These are phyloP conservation scores for Micromonas commoda DNA, from an alignment of 139 green algal species.

Conservation along the genomic window DNA sequence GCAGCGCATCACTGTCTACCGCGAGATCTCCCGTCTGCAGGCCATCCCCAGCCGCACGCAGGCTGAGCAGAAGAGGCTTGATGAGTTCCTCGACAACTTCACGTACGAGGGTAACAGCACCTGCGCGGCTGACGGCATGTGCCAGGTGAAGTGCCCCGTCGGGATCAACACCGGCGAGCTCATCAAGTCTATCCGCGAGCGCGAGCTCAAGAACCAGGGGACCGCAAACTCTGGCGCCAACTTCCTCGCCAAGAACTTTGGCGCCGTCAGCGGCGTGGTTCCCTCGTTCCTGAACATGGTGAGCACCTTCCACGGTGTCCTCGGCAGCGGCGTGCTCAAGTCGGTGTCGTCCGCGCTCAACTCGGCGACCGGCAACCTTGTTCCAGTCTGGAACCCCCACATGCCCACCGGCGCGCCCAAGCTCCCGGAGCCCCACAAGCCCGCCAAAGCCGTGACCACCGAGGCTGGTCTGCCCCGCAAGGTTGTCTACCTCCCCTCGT, in stretches of 20 bases:
- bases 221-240: not conserved
- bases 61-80: slow-evolving; percentile 41
- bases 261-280: slow-evolving; percentile 52
- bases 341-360: slow-evolving; percentile 66
- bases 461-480: slow-evolving; percentile 22
- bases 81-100: slow-evolving; percentile 59
- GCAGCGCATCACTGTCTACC: slow-evolving; percentile 86
- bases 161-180: slow-evolving; percentile 97
- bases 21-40: slow-evolving; percentile 72
- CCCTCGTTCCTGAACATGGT: slow-evolving; percentile 73
- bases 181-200: slow-evolving; percentile 59
- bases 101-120: slow-evolving; percentile 78
- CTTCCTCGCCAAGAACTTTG: slow-evolving; percentile 74
- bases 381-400: slow-evolving; percentile 92
- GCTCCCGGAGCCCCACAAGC: slow-evolving; percentile 41
- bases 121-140: slow-evolving; percentile 95
- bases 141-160: slow-evolving; percentile 96
- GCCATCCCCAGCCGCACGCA: slow-evolving; percentile 14
- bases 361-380: slow-evolving; percentile 41
- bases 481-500: slow-evolving; percentile 88
- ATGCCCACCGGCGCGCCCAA: slow-evolving; percentile 73
- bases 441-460: slow-evolving; percentile 10
- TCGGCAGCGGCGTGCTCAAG: slow-evolving; percentile 66
- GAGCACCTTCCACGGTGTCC: slow-evolving; percentile 61
- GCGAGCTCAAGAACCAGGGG: slow-evolving; percentile 15